phyloP scores from a whole-genome alignment of 192 early-diverging fungal genomes.

The Linnemannia exigua region DNA sequence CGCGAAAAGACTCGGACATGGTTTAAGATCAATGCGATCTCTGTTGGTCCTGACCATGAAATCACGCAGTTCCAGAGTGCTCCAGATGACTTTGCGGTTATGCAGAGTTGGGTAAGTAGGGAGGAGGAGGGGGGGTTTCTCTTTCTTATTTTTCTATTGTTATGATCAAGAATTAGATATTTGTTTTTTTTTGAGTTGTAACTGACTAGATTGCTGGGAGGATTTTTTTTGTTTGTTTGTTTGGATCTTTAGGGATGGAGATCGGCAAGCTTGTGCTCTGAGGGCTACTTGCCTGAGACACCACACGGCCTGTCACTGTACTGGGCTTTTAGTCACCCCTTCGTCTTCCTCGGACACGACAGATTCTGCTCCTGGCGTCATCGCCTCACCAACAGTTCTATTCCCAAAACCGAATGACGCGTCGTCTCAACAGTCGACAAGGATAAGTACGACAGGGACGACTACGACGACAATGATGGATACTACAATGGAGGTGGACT shows the following conservation, averaged over 20 bases:
- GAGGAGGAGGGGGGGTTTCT: no score
- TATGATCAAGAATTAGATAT: not conserved
- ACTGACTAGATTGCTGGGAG: no score
- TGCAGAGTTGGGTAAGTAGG: slow-evolving; percentile 73
- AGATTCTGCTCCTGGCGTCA: no score
- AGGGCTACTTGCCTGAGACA: not conserved
- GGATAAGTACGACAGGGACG: not conserved
- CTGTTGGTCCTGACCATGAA: slow-evolving; percentile 60
- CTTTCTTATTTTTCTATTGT: not conserved
- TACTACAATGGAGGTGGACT: not conserved
- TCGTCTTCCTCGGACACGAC: not conserved
- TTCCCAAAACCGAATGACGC: no score
- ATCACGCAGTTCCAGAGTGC: slow-evolving; percentile 68
- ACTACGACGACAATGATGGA: not conserved
- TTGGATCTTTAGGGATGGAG: slow-evolving; percentile 29
- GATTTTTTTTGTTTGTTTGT: not conserved
- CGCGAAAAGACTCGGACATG: slow-evolving; percentile 64
- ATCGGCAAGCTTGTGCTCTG: slow-evolving; percentile 10
- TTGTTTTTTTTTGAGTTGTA: no score
- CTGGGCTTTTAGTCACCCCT: not conserved
- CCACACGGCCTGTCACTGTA: not conserved
- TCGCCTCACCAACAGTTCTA: not conserved
- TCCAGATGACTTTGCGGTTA: slow-evolving; percentile 66
- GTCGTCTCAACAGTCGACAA: no score
- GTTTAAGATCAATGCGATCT: slow-evolving; percentile 69